phyloP scores from a whole-genome alignment of 2,329 filamentous ascomycete species.

The Fusarium compactum region DNA sequence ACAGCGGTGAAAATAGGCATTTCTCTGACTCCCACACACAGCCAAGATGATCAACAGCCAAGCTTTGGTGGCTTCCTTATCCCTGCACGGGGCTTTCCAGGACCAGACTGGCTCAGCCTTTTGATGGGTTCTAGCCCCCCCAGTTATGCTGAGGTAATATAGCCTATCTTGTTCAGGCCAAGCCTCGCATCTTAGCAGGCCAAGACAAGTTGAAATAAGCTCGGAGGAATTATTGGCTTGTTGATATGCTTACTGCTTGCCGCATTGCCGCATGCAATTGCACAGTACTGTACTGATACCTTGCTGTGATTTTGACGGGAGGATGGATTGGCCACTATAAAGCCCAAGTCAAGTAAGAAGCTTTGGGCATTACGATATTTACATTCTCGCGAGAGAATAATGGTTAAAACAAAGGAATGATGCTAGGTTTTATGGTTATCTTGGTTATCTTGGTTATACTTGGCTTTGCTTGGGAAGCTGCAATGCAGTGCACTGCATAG shows the following conservation, averaged over 20 bases:
- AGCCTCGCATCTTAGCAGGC: background rate
- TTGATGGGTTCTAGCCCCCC: slow-evolving; percentile 31
- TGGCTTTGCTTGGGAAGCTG: slow-evolving; percentile 2
- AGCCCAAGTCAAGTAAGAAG: background rate
- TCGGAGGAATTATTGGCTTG: slow-evolving; percentile 25
- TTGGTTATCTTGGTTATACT: slow-evolving; percentile 16
- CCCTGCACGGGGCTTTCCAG: slow-evolving; percentile 35
- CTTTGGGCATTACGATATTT: slow-evolving; percentile 9
- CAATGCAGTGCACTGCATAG: background rate
- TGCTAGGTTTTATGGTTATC: slow-evolving; percentile 1
- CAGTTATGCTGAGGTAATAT: slow-evolving; percentile 32
- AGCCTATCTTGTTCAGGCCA: slow-evolving; percentile 1
- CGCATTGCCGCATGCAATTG: slow-evolving; percentile 36
- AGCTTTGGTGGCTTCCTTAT: slow-evolving; percentile 32
- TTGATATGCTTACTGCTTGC: slow-evolving; percentile 38
- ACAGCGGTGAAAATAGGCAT: slow-evolving; percentile 21
- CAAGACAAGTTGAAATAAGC: slow-evolving; percentile 33
- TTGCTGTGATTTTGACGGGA: background rate
- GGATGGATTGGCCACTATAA: background rate
- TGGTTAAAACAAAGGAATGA: slow-evolving; percentile 2
- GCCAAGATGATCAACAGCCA: slow-evolving; percentile 39
- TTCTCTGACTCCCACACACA: slow-evolving; percentile 15
- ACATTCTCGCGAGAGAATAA: slow-evolving; percentile 16
- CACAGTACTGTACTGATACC: slow-evolving; percentile 14
- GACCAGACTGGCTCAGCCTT: slow-evolving; percentile 28